Base-by-base conservation (phyloP, 2,329 filamentous ascomycete species). In the Rhynchosporium secalis region DNA sequence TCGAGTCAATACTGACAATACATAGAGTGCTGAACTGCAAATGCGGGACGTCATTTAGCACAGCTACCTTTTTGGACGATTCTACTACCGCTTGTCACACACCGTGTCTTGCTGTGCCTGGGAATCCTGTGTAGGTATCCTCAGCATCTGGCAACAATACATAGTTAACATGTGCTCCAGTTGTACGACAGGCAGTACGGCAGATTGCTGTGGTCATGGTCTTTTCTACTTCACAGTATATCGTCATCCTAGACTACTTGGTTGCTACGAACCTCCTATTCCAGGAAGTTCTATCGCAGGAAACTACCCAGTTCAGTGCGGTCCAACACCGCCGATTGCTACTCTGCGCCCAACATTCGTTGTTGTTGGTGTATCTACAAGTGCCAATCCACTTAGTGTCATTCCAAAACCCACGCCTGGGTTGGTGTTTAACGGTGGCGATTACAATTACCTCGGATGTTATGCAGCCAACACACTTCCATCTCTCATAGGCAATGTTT, bases 251-350 rank as follows among this genome's bases (percentile, higher is more conserved):
- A 13, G 41, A 26, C 29, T 59, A 8, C 46, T 59, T 13, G 56
- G 56, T 8, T 59, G 56, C 28, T 59, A 59, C 38, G 56, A 59
- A 26, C 56, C 56, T 51, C 56, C 56, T 1, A 49, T 59, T 20
- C 56, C 56, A n/a, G 56, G 56, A 26, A 59, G 29, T 36, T 48
- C 56, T 15, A 12, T 47, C 4, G 29, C 15, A 3, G 40, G 20
- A 26, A 36, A 15, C 20, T 59, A 49, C 28, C 45, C 56, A 15
- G 46, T 52, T 26, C 28, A 46, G 3, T 51, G 56, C 12, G 36
- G 36, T 52, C 33, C 20, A 10, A 51, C 13, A 4, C 26, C 56
- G 6, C 7, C 46, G 20, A 29, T 48, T 13, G 6, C 6, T 26
- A 8, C 28, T 10, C 29, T 26, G 6, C 46, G 46, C 8, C n/a